phyloP scores from a whole-genome alignment of 176 grass and related monocot genomes.

The Avena eriantha region DNA sequence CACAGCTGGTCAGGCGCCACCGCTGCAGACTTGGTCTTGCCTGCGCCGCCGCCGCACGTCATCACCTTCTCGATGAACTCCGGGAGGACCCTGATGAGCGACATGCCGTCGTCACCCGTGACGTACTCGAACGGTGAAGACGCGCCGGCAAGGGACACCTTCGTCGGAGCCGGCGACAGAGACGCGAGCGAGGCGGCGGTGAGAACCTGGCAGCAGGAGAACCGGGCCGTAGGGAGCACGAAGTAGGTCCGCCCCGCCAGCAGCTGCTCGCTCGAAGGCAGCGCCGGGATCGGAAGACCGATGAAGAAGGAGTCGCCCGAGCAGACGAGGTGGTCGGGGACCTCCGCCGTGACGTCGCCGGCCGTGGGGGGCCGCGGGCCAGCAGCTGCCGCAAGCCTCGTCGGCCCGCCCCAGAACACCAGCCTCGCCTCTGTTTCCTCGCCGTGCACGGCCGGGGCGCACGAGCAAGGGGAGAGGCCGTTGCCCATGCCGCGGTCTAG shows the following conservation, averaged over 20 bases:
- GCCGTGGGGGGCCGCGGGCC: slow-evolving; percentile 45
- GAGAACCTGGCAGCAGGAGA: slow-evolving; percentile 61
- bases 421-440: slow-evolving; percentile 32
- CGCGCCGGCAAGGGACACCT: slow-evolving; percentile 45
- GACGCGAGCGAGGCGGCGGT: slow-evolving; percentile 71
- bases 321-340: slow-evolving; percentile 63
- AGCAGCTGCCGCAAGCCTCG: slow-evolving; percentile 30
- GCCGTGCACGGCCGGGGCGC: slow-evolving; percentile 35
- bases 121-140: slow-evolving; percentile 78
- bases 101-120: slow-evolving; percentile 61
- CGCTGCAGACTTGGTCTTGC: slow-evolving; percentile 14
- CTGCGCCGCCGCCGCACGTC: slow-evolving; percentile 24
- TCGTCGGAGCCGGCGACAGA: slow-evolving; percentile 59
- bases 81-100: slow-evolving; percentile 75
- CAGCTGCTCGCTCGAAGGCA: slow-evolving; percentile 55
- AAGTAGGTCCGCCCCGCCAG: slow-evolving; percentile 78
- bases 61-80: slow-evolving; percentile 84
- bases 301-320: slow-evolving; percentile 79
- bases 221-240: slow-evolving; percentile 64
- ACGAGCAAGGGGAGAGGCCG: slow-evolving; percentile 60
- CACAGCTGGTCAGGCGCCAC: slow-evolving; percentile 46
- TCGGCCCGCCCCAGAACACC: slow-evolving; percentile 72
- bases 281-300: slow-evolving; percentile 70
- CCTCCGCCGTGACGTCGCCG: slow-evolving; percentile 60
- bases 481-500: slow-evolving; percentile 68